phyloP scores from a whole-genome alignment of 257 asterid species.

The Thymus mandschuricus region DNA sequence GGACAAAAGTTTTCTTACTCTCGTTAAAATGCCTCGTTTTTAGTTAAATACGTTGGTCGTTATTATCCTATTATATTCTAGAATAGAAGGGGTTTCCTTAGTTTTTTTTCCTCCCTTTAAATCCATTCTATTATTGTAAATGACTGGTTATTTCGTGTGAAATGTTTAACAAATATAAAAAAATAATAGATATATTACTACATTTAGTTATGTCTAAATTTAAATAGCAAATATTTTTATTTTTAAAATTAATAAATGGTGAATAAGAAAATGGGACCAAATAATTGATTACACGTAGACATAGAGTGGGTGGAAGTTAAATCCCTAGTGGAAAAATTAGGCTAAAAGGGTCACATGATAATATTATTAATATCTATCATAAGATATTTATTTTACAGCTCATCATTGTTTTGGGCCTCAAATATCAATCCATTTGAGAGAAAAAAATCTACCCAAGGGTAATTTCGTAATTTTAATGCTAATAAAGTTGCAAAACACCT shows the following conservation, averaged over 20 bases:
- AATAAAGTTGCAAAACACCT: conserved; percentile 4
- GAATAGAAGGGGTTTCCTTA: no score
- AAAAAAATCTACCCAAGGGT: neutral
- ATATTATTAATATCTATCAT: neutral
- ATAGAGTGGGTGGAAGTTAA: conserved; percentile 29
- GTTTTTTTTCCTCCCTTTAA: no score
- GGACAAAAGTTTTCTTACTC: no score
- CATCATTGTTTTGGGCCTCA: neutral
- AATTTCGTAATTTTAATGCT: neutral
- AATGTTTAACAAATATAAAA: no score
- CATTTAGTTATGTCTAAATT: no score
- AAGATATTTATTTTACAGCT: conserved; percentile 15
- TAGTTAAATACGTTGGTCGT: no score
- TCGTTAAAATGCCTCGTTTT: no score
- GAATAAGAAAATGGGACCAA: neutral
- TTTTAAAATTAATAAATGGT: neutral
- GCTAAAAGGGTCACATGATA: conserved; percentile 1
- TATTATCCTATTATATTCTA: no score
- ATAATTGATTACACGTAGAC: neutral
- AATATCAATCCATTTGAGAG: neutral
- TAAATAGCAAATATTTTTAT: neutral
- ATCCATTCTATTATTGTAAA: no score
- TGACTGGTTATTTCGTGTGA: no score
- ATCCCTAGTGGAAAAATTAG: conserved; percentile 24
- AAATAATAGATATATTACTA: no score